Base-by-base conservation (phyloP, 306 rosid genomes). In the Prunus kanzakura region DNA sequence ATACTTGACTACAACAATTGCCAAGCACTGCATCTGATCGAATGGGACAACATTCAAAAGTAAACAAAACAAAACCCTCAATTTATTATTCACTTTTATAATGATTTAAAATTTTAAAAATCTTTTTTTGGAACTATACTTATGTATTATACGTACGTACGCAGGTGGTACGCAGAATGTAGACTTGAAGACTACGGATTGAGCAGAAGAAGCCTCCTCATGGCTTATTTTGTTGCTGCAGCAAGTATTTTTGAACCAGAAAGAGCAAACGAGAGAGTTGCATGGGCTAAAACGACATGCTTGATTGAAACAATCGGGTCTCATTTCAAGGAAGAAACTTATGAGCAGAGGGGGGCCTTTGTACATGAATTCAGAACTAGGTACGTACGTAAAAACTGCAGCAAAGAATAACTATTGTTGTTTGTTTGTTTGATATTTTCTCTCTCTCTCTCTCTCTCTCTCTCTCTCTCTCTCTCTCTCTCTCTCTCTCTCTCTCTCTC, bases 1-100 rank as follows among this genome's bases (percentile, higher is more conserved):
- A 93, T 93, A 72, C 38, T 86, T 79, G 99, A 96, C 80, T 96
- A 88, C 89, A 91, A 91, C 88, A 81, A 79, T 54, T 96, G 99
- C 77, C 98, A 91, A 80, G 84, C 81, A 20, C 47, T 78, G 81
- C 99, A 96, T 85, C 86, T 82, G 29, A 76, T 45, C 9, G 99
- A 96, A n/a, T 93, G 98, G 98, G 81, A 78, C n/a, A 78, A 64
- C 23, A 75, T 91, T 75, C 90, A 87, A 63, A 83, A 85, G 99
- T 93, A 89, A 78, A 6, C 78, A n/a, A 9, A 23, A 20, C 56
- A 54, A 15, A 20, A 11, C 18, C 47, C n/a, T 45, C 1, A n/a
- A 60, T 14, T 22, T 7, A 62, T 19, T 16, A 14, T 71, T 38
- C 43, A 38, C 43, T 38, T 38, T 38, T 38, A 7, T 38, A 38